phyloP scores from a whole-genome alignment of 202 grass and related monocot species.

The Digitaria exilis region DNA sequence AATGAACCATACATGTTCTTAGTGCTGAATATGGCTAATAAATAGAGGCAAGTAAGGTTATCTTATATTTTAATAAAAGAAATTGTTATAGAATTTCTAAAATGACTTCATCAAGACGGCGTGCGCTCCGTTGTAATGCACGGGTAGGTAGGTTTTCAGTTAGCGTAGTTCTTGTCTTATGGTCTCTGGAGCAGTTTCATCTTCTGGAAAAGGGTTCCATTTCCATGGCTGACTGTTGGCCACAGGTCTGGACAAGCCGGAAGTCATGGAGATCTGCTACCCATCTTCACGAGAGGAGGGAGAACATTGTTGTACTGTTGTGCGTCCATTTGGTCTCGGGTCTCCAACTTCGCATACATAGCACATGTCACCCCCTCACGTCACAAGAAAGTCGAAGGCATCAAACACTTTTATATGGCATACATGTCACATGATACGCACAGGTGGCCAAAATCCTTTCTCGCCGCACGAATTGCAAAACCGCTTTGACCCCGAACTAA shows the following conservation, averaged over 20 bases:
- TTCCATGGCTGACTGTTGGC: background rate
- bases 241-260: background rate
- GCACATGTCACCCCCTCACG: background rate
- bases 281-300: background rate
- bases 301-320: background rate
- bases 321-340: background rate
- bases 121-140: background rate
- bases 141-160: no score
- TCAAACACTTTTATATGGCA: background rate
- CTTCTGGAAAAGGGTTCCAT: background rate
- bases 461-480: background rate
- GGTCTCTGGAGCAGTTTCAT: background rate
- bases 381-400: background rate
- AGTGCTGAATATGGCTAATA: no score
- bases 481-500: background rate
- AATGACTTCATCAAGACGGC: no score
- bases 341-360: background rate
- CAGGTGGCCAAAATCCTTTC: background rate
- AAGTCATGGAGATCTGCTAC: background rate
- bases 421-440: conserved; percentile 17
- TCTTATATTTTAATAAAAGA: no score
- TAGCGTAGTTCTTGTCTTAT: background rate
- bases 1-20: no score
- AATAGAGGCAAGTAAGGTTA: no score
- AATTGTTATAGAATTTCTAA: no score